Conservation (phyloP, 2,329 filamentous ascomycete species). For the Penicillium griseofulvum region DNA sequence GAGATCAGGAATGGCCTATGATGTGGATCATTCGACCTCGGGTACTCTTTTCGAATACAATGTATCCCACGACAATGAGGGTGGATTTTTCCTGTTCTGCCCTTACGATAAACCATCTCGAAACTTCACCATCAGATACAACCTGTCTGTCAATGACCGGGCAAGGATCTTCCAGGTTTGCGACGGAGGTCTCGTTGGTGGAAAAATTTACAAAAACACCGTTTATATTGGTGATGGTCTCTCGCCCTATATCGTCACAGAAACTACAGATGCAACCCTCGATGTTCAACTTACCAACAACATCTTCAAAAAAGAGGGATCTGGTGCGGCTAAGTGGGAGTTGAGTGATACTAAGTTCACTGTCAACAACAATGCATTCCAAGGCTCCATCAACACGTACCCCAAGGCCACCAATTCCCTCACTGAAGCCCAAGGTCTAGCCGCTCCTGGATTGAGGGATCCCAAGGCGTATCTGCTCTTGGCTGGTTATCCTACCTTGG, state of each 20-base stretch:
- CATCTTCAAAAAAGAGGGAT: neutral
- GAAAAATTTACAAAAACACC: conserved; percentile 6
- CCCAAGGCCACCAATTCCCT: neutral
- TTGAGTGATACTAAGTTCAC: neutral
- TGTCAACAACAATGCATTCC: neutral
- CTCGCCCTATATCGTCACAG: neutral
- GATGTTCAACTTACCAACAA: neutral
- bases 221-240: conserved; percentile 1
- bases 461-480: neutral
- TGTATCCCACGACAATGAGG: conserved; percentile 1
- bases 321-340: neutral
- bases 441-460: neutral
- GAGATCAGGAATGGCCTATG: neutral
- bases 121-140: conserved; percentile 2
- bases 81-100: conserved; percentile 2
- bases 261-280: neutral
- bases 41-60: conserved; percentile 4
- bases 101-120: conserved; percentile 1
- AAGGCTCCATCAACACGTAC: neutral
- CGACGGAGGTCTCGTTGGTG: neutral
- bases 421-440: neutral
- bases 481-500: neutral
- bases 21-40: conserved; percentile 3
- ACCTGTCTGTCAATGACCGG: conserved; percentile 1
- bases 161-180: conserved; percentile 1